Base-by-base conservation (phyloP, 345 rosid species). In the Citrus inodora region DNA sequence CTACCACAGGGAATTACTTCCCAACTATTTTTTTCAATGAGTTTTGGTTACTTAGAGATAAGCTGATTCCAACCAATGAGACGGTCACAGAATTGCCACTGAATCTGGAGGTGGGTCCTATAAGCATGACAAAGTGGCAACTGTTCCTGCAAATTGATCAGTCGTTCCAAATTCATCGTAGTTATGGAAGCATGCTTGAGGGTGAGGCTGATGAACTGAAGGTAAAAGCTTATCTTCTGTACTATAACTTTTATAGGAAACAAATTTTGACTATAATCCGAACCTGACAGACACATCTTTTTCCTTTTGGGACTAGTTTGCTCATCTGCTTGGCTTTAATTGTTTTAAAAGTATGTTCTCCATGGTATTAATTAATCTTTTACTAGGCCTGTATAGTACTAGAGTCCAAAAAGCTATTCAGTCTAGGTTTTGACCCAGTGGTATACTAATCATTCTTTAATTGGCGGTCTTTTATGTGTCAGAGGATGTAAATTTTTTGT, bases 51-150 rank as follows among this genome's bases (percentile, higher is more conserved):
- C 98, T 96, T 61, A 88, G 92, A 84, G 98, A 96, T 67, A 96
- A 96, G 87, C 68, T 94, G 75, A 87, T 90, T 66, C 85, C 86
- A 67, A 51, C 94, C 55, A 96, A 96, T 70, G 98, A 90, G 78
- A 87, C 95, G 0, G 95, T 92, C 86, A 84, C 85, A 8, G 95
- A 92, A 83, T 59, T 96, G 78, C 89, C 95, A 59, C 93, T 96
- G 73, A 85, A 96, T 83, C 82, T 96, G 82, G 98, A 94, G 78
- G 91, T 96, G 81, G 88, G 90, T 75, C 99, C 92, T 71, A 94
- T 96, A 81, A 92, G 98, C 90, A 91, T 89, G 98, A 97, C 92
- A 77, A 97, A 97, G 85, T 93, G 99, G 99, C 99, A 97, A 37
- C 87, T 97, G 70, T 97, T 94, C 75, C 86, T 88, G 71, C 99